Evolutionary conservation across 805 yeast genomes (phyloP).

Genomic region (Citeromyces nyonsensis): DNA sequence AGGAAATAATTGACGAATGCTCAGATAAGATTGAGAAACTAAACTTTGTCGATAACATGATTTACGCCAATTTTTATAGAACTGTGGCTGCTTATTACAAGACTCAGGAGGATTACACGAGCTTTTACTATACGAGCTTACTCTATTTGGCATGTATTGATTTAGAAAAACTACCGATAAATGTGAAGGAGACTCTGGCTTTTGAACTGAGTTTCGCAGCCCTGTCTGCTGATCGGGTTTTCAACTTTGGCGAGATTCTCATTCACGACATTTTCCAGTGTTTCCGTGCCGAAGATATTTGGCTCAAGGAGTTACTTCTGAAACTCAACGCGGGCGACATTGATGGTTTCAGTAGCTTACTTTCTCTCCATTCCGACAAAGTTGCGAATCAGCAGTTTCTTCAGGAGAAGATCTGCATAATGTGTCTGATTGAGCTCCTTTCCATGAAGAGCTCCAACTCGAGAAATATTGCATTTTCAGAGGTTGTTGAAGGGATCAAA

Average conservation of each 20-base stretch:
- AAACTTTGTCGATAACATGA: conserved; percentile 40
- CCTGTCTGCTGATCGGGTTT: conserved; percentile 77
- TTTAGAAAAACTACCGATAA: conserved; percentile 18
- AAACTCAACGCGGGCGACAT: conserved; percentile 73
- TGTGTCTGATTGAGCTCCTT: conserved; percentile 80
- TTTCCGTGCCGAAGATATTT: conserved; percentile 29
- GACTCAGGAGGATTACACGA: conserved; percentile 62
- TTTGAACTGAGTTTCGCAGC: conserved; percentile 79
- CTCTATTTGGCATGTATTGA: conserved; percentile 68
- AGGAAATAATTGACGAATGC: conserved; percentile 49
- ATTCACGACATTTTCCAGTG: conserved; percentile 68
- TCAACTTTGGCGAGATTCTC: conserved; percentile 89
- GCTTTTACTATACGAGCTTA: conserved; percentile 68
- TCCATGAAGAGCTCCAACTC: conserved; percentile 62
- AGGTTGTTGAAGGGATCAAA: conserved; percentile 56
- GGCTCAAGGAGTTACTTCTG: conserved; percentile 61
- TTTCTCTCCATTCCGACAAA: conserved; percentile 6
- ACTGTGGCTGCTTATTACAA: conserved; percentile 68
- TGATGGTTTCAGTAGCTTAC: conserved; percentile 34
- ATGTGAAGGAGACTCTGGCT: conserved; percentile 22
- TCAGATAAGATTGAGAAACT: conserved; percentile 39
- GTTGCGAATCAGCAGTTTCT: conserved; percentile 30
- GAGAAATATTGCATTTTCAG: conserved; percentile 57
- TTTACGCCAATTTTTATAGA: conserved; percentile 73
- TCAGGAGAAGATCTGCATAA: conserved; percentile 81